Conservation (phyloP, 2,329 filamentous ascomycete species). For the Aspergillus puulaauensis region DNA sequence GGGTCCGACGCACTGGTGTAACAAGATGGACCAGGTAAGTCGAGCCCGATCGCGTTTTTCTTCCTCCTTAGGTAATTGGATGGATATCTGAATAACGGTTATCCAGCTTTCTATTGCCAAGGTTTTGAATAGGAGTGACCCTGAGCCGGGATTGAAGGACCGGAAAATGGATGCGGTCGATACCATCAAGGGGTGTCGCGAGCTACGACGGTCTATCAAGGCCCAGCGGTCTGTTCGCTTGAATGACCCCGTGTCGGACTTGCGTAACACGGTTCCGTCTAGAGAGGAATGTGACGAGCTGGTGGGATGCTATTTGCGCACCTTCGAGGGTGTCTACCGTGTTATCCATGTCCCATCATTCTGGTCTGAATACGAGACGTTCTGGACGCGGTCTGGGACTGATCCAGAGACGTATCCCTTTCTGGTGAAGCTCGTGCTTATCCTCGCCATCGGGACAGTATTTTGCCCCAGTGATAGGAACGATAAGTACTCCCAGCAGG, state of each 20-base stretch:
- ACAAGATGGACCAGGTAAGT: constrained; percentile 15
- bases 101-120: constrained; percentile 12
- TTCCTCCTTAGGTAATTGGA: too few species aligned
- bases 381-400: constrained; percentile 25
- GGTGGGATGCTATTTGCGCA: constrained; percentile 25
- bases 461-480: constrained; percentile 20
- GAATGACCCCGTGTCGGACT: constrained; percentile 20
- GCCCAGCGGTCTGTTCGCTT: constrained; percentile 14
- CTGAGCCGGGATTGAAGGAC: constrained; percentile 10
- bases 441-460: constrained; percentile 32
- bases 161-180: constrained; percentile 15
- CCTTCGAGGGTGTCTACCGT: constrained; percentile 32
- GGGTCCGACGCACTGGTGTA: constrained; percentile 14
- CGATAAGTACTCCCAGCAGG: constrained; percentile 10
- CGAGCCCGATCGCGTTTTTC: background rate
- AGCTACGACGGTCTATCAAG: constrained; percentile 23
- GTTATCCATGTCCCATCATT: constrained; percentile 37
- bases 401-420: constrained; percentile 22
- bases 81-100: too few species aligned
- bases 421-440: constrained; percentile 31
- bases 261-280: constrained; percentile 20
- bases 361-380: constrained; percentile 29
- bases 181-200: constrained; percentile 16
- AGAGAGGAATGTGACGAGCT: constrained; percentile 22
- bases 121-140: constrained; percentile 4